Evolutionary conservation across 1,284 basidiomycete genomes (phyloP), one percentile per base, ranked within the genome.

Genomic region (Ustanciosporium gigantosporum): DNA sequence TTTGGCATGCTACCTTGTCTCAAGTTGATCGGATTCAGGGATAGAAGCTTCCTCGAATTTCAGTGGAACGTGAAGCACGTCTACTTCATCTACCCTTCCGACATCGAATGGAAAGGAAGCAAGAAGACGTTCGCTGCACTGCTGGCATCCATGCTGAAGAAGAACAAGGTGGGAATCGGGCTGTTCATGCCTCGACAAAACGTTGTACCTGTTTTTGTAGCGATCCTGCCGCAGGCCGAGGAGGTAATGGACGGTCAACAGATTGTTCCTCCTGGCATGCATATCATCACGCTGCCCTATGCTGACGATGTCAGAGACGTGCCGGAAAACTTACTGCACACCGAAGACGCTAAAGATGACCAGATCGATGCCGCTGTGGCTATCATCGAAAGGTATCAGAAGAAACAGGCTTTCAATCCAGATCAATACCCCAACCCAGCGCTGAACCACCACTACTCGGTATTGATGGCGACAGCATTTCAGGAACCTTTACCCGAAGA

Each of bases 11-110:
- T 52, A 14, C 69, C 69, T 2, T 86, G 86, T 6, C 85, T 98
- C 74, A 90, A 88, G 77, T 84, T 98, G 4, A 84, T 99, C 19
- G 95, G 94, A 3, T 98, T 97, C 82, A 90, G 93, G 22, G 59
- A 72, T 36, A 38, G 31, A 14, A 65, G 80, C 4, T 35, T 56
- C 36, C 82, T 97, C 1, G 79, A 80, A 0, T 88, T 91, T 64
- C 87, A 91, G 76, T 90, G 95, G 74, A 94, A 94, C 65, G 80
- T 95, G 69, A 94, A 91, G 74, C 91, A 95, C 78, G 86, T 91
- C 0, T 81, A 86, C 42, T 98, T 98, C 74, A 85, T 98, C 55
- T 91, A 92, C 76, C 95, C 94, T 0, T 88, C 94, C 66, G 94
- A 98, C 76, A 61, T 91, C 88, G 80, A 84, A 25, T 93, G 88